Conservation (phyloP, 2,329 filamentous ascomycete species). For the Harringtonia lauricola region DNA sequence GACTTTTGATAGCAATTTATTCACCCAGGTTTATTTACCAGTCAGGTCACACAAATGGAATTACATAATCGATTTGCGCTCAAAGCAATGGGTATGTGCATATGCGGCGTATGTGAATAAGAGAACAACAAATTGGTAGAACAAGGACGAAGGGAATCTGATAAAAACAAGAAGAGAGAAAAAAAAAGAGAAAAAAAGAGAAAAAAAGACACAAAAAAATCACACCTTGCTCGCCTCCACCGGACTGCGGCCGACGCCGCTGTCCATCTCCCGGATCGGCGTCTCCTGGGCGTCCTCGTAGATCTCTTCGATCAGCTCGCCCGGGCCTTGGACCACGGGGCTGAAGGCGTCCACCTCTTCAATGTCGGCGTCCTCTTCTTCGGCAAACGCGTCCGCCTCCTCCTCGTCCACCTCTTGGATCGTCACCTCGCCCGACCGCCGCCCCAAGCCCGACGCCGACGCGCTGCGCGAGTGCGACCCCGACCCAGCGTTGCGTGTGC, state of each 20-base stretch:
- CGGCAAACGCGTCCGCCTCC: constrained; percentile 22
- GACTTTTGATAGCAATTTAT: no score
- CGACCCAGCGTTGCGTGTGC: constrained; percentile 25
- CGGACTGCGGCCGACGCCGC: background rate
- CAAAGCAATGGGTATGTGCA: background rate
- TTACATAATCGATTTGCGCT: no score
- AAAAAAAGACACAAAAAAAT: background rate
- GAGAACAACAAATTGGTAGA: background rate
- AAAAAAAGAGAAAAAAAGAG: background rate
- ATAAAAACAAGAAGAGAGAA: background rate
- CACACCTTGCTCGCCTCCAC: background rate
- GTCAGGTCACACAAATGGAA: no score
- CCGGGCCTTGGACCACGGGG: constrained; percentile 33
- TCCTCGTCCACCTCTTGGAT: constrained; percentile 57
- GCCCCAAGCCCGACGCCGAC: constrained; percentile 51
- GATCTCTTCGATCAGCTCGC: constrained; percentile 35
- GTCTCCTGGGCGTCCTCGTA: constrained; percentile 25
- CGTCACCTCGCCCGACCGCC: constrained; percentile 64
- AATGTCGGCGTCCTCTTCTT: constrained; percentile 33
- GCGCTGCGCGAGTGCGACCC: constrained; percentile 40
- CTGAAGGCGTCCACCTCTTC: constrained; percentile 51
- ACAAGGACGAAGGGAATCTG: background rate
- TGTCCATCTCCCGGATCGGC: background rate
- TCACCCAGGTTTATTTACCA: no score
- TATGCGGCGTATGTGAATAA: background rate